Percentiles rank a stretch among this genome's conserved stretches.
Conservation (phyloP, 192 early-diverging fungal genomes). For the Coemansia sp. region DNA sequence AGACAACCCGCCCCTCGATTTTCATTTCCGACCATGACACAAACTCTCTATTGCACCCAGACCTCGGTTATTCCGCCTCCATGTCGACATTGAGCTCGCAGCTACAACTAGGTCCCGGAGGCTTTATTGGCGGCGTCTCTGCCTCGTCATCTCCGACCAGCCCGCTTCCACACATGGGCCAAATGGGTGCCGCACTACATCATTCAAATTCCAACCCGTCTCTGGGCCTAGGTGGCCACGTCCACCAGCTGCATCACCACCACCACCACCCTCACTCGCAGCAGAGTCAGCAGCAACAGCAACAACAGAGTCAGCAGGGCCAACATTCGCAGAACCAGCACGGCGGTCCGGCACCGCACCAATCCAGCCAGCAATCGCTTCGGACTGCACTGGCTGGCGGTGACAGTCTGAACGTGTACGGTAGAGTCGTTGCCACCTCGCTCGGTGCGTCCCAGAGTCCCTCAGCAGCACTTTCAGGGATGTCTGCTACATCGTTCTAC, state of each 20-base stretch:
- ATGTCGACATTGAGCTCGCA: slow-evolving; percentile 46
- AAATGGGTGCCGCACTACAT: slow-evolving; percentile 42
- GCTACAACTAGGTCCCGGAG: slow-evolving; percentile 40
- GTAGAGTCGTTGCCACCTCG: slow-evolving; percentile 20
- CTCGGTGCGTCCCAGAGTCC: slow-evolving; percentile 17
- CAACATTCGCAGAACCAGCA: slow-evolving; percentile 16
- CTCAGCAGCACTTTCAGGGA: slow-evolving; percentile 16
- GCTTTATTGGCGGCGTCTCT: slow-evolving; percentile 39
- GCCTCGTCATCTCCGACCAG: slow-evolving; percentile 41
- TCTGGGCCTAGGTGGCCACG: slow-evolving; percentile 15
- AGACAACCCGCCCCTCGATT: slow-evolving; percentile 49
- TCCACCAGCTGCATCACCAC: slow-evolving; percentile 12
- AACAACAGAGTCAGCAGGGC: slow-evolving; percentile 17
- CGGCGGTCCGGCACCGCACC: slow-evolving; percentile 3
- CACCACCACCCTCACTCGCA: slow-evolving; percentile 10
- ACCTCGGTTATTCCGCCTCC: slow-evolving; percentile 46
- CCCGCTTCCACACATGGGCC: slow-evolving; percentile 43
- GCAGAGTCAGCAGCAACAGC: slow-evolving; percentile 13
- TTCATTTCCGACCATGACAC: slow-evolving; percentile 56
- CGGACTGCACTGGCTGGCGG: slow-evolving; percentile 36
- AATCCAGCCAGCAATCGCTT: slow-evolving; percentile 37
- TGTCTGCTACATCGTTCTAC: slow-evolving; percentile 33
- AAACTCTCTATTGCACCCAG: slow-evolving; percentile 47
- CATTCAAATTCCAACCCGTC: slow-evolving; percentile 44
- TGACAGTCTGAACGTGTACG: slow-evolving; percentile 34